Percentiles rank a stretch among this genome's conserved stretches.
These are phyloP conservation scores for Brassica rapa DNA, from an alignment of 345 rosid species.

Conservation along the genomic window DNA sequence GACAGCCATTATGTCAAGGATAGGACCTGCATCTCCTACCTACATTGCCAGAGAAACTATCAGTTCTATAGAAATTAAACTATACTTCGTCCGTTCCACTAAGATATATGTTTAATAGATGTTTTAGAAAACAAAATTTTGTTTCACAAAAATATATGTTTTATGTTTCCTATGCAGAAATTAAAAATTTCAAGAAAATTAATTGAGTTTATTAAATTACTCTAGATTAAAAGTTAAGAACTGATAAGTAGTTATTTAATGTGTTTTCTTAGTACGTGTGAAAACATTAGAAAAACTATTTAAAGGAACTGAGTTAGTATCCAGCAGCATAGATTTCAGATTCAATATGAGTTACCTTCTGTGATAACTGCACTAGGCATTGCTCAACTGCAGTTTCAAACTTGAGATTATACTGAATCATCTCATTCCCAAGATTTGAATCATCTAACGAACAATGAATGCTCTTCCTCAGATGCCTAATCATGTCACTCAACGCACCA, in stretches of 20 bases:
- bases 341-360: conserved; percentile 47
- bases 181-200: too few species aligned
- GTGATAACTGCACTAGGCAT: conserved; percentile 63
- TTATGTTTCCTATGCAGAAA: too few species aligned
- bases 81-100: not conserved
- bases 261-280: too few species aligned
- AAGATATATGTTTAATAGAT: not conserved
- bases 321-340: too few species aligned
- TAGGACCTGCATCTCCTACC: conserved; percentile 85
- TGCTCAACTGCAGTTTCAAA: conserved; percentile 64
- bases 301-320: too few species aligned
- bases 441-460: conserved; percentile 72
- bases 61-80: not conserved
- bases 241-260: too few species aligned
- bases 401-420: conserved; percentile 58
- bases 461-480: conserved; percentile 73
- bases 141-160: too few species aligned
- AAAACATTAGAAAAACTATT: too few species aligned
- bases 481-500: conserved; percentile 75
- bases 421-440: conserved; percentile 59
- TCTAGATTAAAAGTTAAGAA: too few species aligned
- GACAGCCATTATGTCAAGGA: conserved; percentile 82
- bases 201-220: too few species aligned
- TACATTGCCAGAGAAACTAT: not conserved
- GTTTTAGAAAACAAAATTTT: not conserved